A percentile compares a stretch with the other conserved stretches of the same genome.
Conservation (phyloP, 768 basidiomycete species). For the Polyporus arcularius region DNA sequence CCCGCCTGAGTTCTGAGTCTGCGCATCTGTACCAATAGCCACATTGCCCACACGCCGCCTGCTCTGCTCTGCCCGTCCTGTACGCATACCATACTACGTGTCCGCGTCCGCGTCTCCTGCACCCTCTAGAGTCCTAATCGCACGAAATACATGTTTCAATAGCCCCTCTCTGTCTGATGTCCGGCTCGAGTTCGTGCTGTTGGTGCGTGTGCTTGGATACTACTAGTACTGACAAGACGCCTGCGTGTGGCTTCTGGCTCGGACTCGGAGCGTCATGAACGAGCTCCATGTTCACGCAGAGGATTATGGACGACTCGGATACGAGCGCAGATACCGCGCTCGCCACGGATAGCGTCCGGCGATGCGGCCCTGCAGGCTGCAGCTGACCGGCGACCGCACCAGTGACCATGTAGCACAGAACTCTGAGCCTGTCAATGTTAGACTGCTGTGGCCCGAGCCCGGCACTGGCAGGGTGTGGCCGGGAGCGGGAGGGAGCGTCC, state of each 20-base stretch:
- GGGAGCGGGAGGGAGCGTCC: not conserved
- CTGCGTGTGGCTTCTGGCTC: no score
- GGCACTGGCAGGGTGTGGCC: no score
- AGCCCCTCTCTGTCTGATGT: not conserved
- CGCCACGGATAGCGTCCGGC: not conserved
- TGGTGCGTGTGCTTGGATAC: no score
- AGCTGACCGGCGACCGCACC: no score
- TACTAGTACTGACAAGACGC: no score
- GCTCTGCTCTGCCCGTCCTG: not conserved
- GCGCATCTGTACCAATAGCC: constrained; percentile 13
- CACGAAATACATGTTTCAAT: not conserved
- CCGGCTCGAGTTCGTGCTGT: not conserved
- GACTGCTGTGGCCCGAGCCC: no score
- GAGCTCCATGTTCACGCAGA: no score
- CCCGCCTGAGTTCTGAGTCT: not conserved
- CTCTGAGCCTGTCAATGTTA: not conserved
- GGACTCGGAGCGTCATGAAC: no score
- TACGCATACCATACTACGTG: not conserved
- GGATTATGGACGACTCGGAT: not conserved
- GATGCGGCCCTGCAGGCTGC: no score
- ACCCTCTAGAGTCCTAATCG: not conserved
- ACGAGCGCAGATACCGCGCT: not conserved
- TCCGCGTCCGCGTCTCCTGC: not conserved
- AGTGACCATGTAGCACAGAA: no score
- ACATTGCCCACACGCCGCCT: not conserved